Conservation (phyloP, 2,329 filamentous ascomycete genomes). For the Monilinia fructigena region DNA sequence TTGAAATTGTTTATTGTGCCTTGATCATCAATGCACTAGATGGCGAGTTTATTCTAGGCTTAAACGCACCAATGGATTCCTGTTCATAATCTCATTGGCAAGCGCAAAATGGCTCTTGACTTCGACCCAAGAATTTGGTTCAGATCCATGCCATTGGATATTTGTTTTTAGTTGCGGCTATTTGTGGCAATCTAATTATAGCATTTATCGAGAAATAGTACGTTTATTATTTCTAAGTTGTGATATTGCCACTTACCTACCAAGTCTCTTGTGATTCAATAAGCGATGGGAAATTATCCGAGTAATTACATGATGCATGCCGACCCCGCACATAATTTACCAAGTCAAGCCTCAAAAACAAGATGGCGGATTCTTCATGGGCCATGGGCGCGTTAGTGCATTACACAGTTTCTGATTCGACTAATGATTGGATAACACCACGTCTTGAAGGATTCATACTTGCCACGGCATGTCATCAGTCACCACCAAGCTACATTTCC, state of each 20-base stretch:
- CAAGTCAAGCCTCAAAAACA: conserved; percentile 11
- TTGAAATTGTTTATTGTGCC: conserved; percentile 1
- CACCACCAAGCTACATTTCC: background rate
- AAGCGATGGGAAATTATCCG: background rate
- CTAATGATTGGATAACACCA: conserved; percentile 2
- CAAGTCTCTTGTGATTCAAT: background rate
- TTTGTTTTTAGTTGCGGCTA: background rate
- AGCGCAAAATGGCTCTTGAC: background rate
- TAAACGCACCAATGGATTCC: background rate
- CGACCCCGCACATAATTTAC: conserved; percentile 18
- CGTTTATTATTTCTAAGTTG: background rate
- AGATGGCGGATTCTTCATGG: conserved; percentile 10
- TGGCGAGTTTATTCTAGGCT: background rate
- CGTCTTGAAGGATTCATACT: background rate
- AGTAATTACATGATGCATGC: background rate
- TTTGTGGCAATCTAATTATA: background rate
- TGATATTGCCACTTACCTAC: background rate
- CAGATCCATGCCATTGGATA: background rate
- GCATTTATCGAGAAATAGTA: background rate
- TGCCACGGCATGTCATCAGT: background rate
- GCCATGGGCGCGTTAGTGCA: conserved; percentile 4
- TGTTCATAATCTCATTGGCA: background rate
- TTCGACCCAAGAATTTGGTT: conserved; percentile 6
- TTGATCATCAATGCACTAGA: conserved; percentile 13
- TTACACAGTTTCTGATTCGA: background rate